These are phyloP conservation scores for Plasmodium gallinaceum DNA, from an alignment of 169 alveolate species.

Conservation along the genomic window DNA sequence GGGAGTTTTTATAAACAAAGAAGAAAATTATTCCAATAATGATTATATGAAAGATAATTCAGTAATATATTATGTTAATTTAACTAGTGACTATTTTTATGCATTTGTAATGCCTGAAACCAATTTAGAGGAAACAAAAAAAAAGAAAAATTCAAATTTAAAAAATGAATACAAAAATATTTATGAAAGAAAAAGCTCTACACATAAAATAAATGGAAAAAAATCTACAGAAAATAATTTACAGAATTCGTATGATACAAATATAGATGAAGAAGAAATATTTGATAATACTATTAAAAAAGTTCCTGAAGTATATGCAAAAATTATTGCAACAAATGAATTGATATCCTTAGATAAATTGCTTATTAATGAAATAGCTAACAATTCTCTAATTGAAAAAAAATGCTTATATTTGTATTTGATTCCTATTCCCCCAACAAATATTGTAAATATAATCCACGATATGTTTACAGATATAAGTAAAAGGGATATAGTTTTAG, in stretches of 20 bases:
- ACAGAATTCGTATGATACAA: background rate
- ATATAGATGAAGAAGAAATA: background rate
- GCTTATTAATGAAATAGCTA: slow-evolving; percentile 60
- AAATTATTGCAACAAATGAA: slow-evolving; percentile 61
- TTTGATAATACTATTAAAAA: background rate
- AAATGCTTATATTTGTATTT: slow-evolving; percentile 58
- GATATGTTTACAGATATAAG: slow-evolving; percentile 64
- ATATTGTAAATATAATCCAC: slow-evolving; percentile 53
- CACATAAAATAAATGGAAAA: background rate
- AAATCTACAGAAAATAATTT: background rate
- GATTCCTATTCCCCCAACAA: slow-evolving; percentile 76
- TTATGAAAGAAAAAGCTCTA: background rate
- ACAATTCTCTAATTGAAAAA: slow-evolving; percentile 70
- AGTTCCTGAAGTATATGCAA: slow-evolving; percentile 58
- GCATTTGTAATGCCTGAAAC: slow-evolving; percentile 70
- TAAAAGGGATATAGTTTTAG: slow-evolving; percentile 64
- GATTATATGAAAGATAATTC: slow-evolving; percentile 42
- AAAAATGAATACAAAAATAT: slow-evolving; percentile 6
- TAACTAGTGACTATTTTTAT: slow-evolving; percentile 74
- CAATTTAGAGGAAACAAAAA: slow-evolving; percentile 25
- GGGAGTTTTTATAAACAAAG: slow-evolving; percentile 52
- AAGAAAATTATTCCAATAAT: slow-evolving; percentile 22
- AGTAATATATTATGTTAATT: slow-evolving; percentile 69
- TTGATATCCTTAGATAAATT: slow-evolving; percentile 60
- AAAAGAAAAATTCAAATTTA: slow-evolving; percentile 4